Percentiles rank a stretch among this genome's conserved stretches.
These are phyloP conservation scores for Aureobasidium pullulans DNA, from an alignment of 2,329 filamentous ascomycete genomes.

Conservation along the genomic window DNA sequence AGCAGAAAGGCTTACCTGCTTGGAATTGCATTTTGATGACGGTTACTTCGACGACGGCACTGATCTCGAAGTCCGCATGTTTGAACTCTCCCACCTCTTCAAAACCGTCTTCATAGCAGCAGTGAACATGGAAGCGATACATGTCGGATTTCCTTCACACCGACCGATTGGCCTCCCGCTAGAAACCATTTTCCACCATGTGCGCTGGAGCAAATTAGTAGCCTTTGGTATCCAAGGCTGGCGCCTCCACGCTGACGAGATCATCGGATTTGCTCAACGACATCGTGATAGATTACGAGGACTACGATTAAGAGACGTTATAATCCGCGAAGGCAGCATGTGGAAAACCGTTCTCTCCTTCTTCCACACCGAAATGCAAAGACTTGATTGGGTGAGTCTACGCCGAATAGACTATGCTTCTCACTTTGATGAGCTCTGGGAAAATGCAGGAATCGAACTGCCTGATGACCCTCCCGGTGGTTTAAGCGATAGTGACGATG, in stretches of 20 bases:
- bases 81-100: conserved; percentile 51
- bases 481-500: conserved; percentile 28
- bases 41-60: conserved; percentile 43
- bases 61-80: conserved; percentile 52
- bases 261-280: conserved; percentile 49
- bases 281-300: conserved; percentile 52
- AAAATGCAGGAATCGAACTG: conserved; percentile 39
- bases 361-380: conserved; percentile 49
- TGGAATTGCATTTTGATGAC: conserved; percentile 58
- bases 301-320: conserved; percentile 53
- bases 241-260: conserved; percentile 53
- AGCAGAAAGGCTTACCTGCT: conserved; percentile 51
- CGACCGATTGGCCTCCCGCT: conserved; percentile 50
- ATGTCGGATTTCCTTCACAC: conserved; percentile 56
- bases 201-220: conserved; percentile 53
- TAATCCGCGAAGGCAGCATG: conserved; percentile 50
- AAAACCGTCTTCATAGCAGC: conserved; percentile 51
- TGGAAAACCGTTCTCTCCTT: conserved; percentile 56
- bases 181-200: conserved; percentile 55
- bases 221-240: conserved; percentile 60
- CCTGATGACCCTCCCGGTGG: conserved; percentile 37
- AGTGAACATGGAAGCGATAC: conserved; percentile 53
- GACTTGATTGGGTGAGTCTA: conserved; percentile 56
- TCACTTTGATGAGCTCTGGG: conserved; percentile 44
- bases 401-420: conserved; percentile 53